Evolutionary conservation across 140 eudicot genomes (phyloP).

Genomic region (Flaveria floridana): DNA sequence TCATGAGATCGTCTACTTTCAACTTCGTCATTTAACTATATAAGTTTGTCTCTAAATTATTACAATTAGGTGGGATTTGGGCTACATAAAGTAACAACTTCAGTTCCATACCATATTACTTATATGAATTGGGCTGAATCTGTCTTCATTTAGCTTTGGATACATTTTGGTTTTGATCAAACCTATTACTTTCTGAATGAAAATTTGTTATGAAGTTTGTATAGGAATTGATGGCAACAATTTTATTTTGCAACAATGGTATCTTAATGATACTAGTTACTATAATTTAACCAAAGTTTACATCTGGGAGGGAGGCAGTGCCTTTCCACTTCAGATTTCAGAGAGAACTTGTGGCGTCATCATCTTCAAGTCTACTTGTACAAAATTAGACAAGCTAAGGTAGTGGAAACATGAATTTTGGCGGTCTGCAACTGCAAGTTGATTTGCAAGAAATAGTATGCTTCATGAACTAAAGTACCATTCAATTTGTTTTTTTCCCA

Average conservation of each 20-base stretch:
- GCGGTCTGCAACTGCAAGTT: neutral
- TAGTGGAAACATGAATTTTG: neutral
- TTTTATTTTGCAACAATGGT: neutral
- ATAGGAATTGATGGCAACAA: neutral
- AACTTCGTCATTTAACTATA: no score
- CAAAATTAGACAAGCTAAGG: constrained; percentile 4
- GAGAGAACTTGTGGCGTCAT: constrained; percentile 5
- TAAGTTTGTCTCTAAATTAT: no score
- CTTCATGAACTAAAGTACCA: neutral
- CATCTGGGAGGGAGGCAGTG: neutral
- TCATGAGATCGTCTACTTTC: no score
- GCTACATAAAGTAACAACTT: no score
- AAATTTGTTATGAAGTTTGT: neutral
- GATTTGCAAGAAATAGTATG: neutral
- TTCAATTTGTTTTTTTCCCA: neutral
- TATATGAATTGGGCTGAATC: no score
- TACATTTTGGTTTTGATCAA: neutral
- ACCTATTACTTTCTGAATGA: neutral
- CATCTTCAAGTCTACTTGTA: neutral
- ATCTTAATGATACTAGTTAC: neutral
- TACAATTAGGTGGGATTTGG: no score
- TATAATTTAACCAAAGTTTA: neutral
- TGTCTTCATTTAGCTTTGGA: neutral
- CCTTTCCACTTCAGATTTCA: neutral
- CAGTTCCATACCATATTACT: no score